A percentile compares a stretch with the other conserved stretches of the same genome.
Evolutionary conservation across 257 asterid species (phyloP).

Genomic region (Nicotiana sylvestris): DNA sequence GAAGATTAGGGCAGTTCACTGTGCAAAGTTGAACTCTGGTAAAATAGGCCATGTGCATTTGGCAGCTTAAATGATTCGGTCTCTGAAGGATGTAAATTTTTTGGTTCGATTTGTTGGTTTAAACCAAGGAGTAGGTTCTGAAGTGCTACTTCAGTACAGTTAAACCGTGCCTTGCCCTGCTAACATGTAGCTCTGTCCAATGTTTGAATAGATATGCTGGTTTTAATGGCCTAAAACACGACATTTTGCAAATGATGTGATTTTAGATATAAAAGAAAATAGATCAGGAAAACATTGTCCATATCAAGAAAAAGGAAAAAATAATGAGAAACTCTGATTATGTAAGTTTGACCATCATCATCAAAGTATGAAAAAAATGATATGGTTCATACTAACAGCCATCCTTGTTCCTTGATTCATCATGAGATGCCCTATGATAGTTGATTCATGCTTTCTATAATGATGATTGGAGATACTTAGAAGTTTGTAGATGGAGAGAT

Average conservation of each 20-base stretch:
- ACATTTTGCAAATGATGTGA: neutral
- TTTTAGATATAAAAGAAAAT: neutral
- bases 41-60: neutral
- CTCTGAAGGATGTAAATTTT: neutral
- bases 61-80: neutral
- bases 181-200: neutral
- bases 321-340: neutral
- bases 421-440: neutral
- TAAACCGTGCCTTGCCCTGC: neutral
- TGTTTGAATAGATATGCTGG: neutral
- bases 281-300: no score
- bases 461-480: neutral
- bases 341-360: neutral
- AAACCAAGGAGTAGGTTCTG: no score
- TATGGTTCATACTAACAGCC: no score
- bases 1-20: neutral
- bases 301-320: no score
- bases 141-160: neutral
- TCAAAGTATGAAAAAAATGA: neutral
- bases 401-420: neutral
- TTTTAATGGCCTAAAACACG: neutral
- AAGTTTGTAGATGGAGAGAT: neutral
- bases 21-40: neutral
- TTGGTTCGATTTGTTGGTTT: no score
- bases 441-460: neutral